phyloP scores from a whole-genome alignment of 1,284 basidiomycete species.

The Trametes sp. region DNA sequence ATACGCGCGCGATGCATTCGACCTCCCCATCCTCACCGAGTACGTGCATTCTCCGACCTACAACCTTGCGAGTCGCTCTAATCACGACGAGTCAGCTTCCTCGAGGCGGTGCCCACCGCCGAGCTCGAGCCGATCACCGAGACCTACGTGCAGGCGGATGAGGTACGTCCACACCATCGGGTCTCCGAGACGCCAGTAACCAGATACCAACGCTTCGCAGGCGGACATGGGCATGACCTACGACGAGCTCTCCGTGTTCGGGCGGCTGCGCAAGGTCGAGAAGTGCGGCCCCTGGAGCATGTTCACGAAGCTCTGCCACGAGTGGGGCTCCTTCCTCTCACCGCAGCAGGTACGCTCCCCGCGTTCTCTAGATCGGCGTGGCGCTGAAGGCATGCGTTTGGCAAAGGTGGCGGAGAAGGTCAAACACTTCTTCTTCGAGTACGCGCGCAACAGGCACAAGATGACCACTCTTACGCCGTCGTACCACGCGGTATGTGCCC shows the following conservation, averaged over 20 bases:
- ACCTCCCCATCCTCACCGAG: slow-evolving; percentile 86
- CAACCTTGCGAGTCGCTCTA: background rate
- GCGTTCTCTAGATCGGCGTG: background rate
- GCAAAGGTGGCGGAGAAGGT: slow-evolving; percentile 91
- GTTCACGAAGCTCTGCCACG: slow-evolving; percentile 92
- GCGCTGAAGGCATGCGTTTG: slow-evolving; percentile 40
- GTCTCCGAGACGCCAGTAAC: too few relatives aligned
- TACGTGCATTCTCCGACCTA: slow-evolving; percentile 39
- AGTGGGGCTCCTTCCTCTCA: slow-evolving; percentile 88
- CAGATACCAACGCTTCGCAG: slow-evolving; percentile 44
- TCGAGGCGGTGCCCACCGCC: slow-evolving; percentile 92
- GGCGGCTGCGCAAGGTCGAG: slow-evolving; percentile 92
- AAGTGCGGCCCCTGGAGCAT: slow-evolving; percentile 98
- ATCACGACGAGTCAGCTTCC: slow-evolving; percentile 61
- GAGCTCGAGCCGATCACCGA: slow-evolving; percentile 97
- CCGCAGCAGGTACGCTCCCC: slow-evolving; percentile 71
- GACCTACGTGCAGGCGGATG: slow-evolving; percentile 94
- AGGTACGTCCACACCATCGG: slow-evolving; percentile 54
- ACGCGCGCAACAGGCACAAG: slow-evolving; percentile 97
- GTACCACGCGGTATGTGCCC: slow-evolving; percentile 86
- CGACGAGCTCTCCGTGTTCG: slow-evolving; percentile 94
- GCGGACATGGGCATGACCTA: slow-evolving; percentile 99
- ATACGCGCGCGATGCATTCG: slow-evolving; percentile 81
- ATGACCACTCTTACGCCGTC: slow-evolving; percentile 98
- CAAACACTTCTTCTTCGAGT: slow-evolving; percentile 96